Base-by-base conservation (phyloP, 228 moss, liverwort and hornwort genomes). In the Sphagnum magellanicum region DNA sequence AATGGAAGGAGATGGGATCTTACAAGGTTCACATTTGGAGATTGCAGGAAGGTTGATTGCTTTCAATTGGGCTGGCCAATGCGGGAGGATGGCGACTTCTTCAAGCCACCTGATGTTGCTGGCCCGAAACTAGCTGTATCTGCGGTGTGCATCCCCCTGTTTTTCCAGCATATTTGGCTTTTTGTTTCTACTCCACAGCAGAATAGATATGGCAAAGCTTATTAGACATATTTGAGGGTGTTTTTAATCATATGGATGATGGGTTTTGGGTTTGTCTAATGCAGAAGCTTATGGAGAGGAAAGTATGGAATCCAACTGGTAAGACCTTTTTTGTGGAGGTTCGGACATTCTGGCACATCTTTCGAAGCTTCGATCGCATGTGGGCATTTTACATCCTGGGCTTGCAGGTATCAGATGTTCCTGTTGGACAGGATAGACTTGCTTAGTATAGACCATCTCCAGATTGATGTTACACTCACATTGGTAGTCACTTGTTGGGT, bases 251-350 rank as follows among this genome's bases (percentile, higher is more conserved):
- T 32, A 32, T 32, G 32, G 32, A 32, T 32, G 32, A 32, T 32
- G 32, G 32, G 32, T 32, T 32, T 32, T 32, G 55, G 55, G 12
- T 55, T 8, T 55, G 49, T 12, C 72, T 60, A 5, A 13, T 80
- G 70, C 74, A 86, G 86, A 53, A 55, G 55, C 55, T 8, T 8
- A 55, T 55, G 12, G 55, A 8, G 9, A 55, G 12, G 55, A 55
- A 55, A 12, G 55, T 12, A 8, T 55, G 8, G 10, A 79, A 52
- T 60, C 59, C 68, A 63, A 55, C 76, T 67, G 85, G 85, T 4
- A 86, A 86, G 69, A 72, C 81, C n/a, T 79, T 79, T 63, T 86
- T 86, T 68, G 82, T 82, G 59, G 85, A 86, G 64, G 76, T 79
- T 10, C 81, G 85, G 5, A 76, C 85, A 12, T 86, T 86, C 67